Evolutionary conservation across 345 rosid genomes (phyloP).

Genomic region (Brassica napus): Da-Ae NC_063449.1:27360001-27360500

Average conservation of each 20-base stretch:
- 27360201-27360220: constrained; percentile 75
- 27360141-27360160: constrained; percentile 68
- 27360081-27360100: constrained; percentile 13
- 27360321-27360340: constrained; percentile 72
- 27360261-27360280: constrained; percentile 76
- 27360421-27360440: no score
- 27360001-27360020: no score
- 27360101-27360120: neutral
- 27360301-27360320: constrained; percentile 62
- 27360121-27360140: constrained; percentile 92
- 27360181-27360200: constrained; percentile 88
- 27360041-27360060: neutral
- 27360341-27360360: constrained; percentile 84
- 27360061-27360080: neutral
- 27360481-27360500: no score
- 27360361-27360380: constrained; percentile 92
- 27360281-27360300: constrained; percentile 65
- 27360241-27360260: constrained; percentile 57
- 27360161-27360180: constrained; percentile 84
- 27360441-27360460: no score
- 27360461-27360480: no score
- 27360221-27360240: constrained; percentile 51
- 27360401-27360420: constrained; percentile 5
- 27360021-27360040: no score
- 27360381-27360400: constrained; percentile 77